These are phyloP conservation scores for Russula emetica DNA, from an alignment of 768 basidiomycete species.

Conservation along the genomic window DNA sequence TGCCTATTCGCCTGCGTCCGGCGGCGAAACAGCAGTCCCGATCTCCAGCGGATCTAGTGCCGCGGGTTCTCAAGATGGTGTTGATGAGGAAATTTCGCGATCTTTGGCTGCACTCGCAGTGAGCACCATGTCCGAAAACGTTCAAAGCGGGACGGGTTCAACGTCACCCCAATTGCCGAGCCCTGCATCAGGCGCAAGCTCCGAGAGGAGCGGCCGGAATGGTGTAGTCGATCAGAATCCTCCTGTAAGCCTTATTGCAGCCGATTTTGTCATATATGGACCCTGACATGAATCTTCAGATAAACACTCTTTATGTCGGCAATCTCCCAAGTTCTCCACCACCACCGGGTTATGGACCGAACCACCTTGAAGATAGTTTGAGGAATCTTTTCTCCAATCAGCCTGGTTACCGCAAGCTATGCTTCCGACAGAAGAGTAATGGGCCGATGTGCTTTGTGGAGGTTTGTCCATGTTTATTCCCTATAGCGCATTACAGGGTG, in stretches of 20 bases:
- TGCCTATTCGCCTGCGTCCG: conserved; percentile 30
- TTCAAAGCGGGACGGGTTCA: conserved; percentile 39
- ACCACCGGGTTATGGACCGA: conserved; percentile 65
- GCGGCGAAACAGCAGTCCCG: conserved; percentile 34
- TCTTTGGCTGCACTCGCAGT: conserved; percentile 45
- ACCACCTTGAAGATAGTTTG: conserved; percentile 82
- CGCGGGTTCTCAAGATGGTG: conserved; percentile 37
- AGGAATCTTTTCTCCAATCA: conserved; percentile 75
- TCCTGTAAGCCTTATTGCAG: conserved; percentile 50
- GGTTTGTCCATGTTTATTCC: conserved; percentile 40
- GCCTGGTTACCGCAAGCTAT: conserved; percentile 85
- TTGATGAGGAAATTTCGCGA: conserved; percentile 37
- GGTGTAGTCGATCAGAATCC: conserved; percentile 83
- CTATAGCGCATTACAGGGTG: neutral
- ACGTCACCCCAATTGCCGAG: conserved; percentile 75
- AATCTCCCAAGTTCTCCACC: conserved; percentile 83
- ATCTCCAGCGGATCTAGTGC: conserved; percentile 43
- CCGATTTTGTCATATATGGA: neutral
- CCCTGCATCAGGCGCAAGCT: conserved; percentile 62
- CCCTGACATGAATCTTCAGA: conserved; percentile 40
- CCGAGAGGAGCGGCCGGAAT: conserved; percentile 32
- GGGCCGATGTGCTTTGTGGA: conserved; percentile 99
- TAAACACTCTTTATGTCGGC: conserved; percentile 99
- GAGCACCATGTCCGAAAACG: conserved; percentile 36
- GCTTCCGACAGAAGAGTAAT: conserved; percentile 93